phyloP scores from a whole-genome alignment of 306 rosid genomes.

The Fragaria iinumae region DNA sequence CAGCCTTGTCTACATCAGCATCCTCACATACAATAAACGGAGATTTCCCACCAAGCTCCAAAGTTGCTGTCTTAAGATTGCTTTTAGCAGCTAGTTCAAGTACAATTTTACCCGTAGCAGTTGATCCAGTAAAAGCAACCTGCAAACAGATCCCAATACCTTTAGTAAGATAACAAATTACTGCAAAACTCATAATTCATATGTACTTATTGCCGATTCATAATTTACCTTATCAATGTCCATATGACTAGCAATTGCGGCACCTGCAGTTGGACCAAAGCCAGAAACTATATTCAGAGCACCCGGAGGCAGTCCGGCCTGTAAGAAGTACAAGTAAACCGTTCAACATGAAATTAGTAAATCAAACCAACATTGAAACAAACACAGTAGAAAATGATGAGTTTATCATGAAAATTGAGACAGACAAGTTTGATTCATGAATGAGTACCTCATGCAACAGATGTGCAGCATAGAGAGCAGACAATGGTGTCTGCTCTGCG shows the following conservation, averaged over 20 bases:
- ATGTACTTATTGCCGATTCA: background rate
- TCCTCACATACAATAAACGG: constrained; percentile 90
- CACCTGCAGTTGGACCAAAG: constrained; percentile 94
- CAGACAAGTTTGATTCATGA: constrained; percentile 1
- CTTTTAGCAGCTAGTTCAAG: constrained; percentile 75
- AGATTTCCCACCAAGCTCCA: constrained; percentile 97
- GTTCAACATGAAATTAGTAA: background rate
- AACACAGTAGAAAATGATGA: background rate
- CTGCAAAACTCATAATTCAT: background rate
- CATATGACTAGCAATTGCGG: constrained; percentile 92
- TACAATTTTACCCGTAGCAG: constrained; percentile 72
- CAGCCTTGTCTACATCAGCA: constrained; percentile 87
- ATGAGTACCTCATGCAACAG: constrained; percentile 68
- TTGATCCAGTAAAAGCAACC: constrained; percentile 96
- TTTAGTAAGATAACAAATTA: background rate
- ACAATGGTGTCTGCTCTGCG: constrained; percentile 93
- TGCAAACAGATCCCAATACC: constrained; percentile 33
- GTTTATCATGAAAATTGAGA: background rate
- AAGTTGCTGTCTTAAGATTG: constrained; percentile 81
- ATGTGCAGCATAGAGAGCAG: constrained; percentile 65
- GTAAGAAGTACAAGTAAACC: constrained; percentile 21
- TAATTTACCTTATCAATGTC: constrained; percentile 77
- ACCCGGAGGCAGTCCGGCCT: constrained; percentile 95
- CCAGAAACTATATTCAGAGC: constrained; percentile 85
- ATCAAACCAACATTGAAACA: constrained; percentile 6